Evolutionary conservation across 1,284 basidiomycete genomes (phyloP).

Genomic region (Xerocomus amazonicus): DNA sequence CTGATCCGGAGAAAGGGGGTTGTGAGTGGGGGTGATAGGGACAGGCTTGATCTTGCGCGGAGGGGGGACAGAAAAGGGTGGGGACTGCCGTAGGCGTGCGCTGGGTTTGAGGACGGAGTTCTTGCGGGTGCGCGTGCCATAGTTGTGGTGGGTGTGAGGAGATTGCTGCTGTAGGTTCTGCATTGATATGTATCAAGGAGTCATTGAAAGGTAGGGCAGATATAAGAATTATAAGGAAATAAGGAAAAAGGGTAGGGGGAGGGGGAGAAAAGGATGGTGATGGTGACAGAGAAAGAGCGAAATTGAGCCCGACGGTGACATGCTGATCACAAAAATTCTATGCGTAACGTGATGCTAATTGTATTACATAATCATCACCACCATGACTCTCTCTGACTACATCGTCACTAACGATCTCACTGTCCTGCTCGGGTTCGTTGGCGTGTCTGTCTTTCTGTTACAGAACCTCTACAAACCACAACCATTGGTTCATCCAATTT

Average conservation of each 20-base stretch:
- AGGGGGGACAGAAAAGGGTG: slow-evolving; percentile 28
- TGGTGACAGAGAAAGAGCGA: slow-evolving; percentile 36
- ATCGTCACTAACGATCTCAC: slow-evolving; percentile 74
- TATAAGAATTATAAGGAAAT: slow-evolving; percentile 23
- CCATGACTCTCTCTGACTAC: slow-evolving; percentile 48
- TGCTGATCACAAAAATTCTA: slow-evolving; percentile 32
- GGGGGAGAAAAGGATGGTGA: slow-evolving; percentile 28
- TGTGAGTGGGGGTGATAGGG: slow-evolving; percentile 21
- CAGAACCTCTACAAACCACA: slow-evolving; percentile 75
- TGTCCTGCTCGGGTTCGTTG: slow-evolving; percentile 66
- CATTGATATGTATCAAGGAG: slow-evolving; percentile 30
- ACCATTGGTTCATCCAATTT: slow-evolving; percentile 77
- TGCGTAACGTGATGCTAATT: slow-evolving; percentile 31
- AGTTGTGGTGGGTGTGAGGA: slow-evolving; percentile 29
- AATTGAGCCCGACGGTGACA: slow-evolving; percentile 31
- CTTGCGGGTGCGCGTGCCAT: slow-evolving; percentile 56
- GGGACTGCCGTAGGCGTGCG: slow-evolving; percentile 44
- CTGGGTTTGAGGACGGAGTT: slow-evolving; percentile 51
- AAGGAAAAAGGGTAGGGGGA: slow-evolving; percentile 24
- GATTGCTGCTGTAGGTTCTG: slow-evolving; percentile 17
- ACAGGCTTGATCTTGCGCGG: slow-evolving; percentile 39
- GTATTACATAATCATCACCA: slow-evolving; percentile 23
- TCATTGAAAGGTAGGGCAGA: slow-evolving; percentile 24
- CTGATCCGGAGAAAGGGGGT: slow-evolving; percentile 14
- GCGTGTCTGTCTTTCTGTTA: slow-evolving; percentile 68